Base-by-base conservation (phyloP, 1,284 basidiomycete species). In the Moesziomyces parantarcticus region DNA sequence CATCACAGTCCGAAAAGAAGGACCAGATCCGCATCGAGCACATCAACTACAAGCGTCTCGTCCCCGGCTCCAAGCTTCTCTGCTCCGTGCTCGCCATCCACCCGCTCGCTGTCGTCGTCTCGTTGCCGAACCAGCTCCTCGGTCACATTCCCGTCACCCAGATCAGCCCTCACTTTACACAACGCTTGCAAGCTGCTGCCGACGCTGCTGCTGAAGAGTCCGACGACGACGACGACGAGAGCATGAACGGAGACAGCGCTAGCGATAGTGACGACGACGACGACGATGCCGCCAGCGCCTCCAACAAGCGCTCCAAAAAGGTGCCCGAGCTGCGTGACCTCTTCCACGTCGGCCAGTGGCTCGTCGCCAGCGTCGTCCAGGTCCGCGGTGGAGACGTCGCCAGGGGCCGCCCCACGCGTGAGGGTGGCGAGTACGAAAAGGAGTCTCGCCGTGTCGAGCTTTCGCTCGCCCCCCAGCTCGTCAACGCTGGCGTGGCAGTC, bases 111-210 rank as follows among this genome's bases (percentile, higher is more conserved):
- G 88, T 99, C 44, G 89, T 99, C 59, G 87, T 99, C 23, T 97
- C 95, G 8, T 87, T 99, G 22, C 96, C 97, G 22, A 93, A 95
- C 83, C 96, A 99, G 86, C 89, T 99, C 43, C 89, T 94, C 71
- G 97, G 90, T 5, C 95, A 99, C 85, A 88, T 99, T 25, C 96
- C 97, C 11, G 94, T 99, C 77, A 98, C 95, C 34, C 90, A 95
- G 84, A 89, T 99, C 65, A 94, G 94, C n/a, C 85, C 88, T 16
- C 90, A 92, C 75, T 88, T 96, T 66, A 98, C 95, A 3, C 78
- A 86, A 23, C 86, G 88, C 18, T 87, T 89, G 3, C 84, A 85
- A 39, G 71, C 78, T 29, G 81, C 82, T 26, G 77, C 83, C 22
- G 83, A 93, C 26, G 71, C 68, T 11, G 58, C 51, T 20, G 70